Percentiles rank a stretch among this genome's conserved stretches.
Conservation (phyloP, 2,329 filamentous ascomycete genomes). For the Hirsutella minnesotensis region DNA sequence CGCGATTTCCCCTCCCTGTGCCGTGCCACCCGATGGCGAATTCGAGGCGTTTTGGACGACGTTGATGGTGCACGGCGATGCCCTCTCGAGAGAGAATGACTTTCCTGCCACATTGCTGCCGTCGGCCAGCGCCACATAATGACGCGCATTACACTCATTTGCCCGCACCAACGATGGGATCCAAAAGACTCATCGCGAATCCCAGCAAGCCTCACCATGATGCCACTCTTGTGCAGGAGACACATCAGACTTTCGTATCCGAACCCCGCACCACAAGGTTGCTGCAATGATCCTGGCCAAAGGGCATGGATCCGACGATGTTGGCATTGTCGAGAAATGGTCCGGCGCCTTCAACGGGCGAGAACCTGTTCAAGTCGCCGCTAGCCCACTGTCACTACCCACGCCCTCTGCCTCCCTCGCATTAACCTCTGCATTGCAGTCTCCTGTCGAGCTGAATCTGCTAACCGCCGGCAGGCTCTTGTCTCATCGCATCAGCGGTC, state of each 20-base stretch:
- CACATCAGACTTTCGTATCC: not conserved
- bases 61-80: not conserved
- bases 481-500: constrained; percentile 41
- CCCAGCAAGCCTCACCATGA: not conserved
- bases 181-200: not conserved
- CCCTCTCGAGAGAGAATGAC: no score
- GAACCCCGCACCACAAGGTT: not conserved
- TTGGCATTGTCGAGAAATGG: not conserved
- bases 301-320: not conserved
- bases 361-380: not conserved
- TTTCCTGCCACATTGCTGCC: no score
- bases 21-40: constrained; percentile 20
- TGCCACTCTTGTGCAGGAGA: not conserved
- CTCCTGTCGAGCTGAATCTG: not conserved
- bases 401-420: not conserved
- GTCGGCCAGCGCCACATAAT: no score
- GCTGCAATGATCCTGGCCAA: not conserved
- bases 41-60: not conserved
- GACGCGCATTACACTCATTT: no score
- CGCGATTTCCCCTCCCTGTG: constrained; percentile 14
- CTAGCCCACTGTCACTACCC: not conserved
- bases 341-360: not conserved
- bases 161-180: no score
- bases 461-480: constrained; percentile 34
- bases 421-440: not conserved